A percentile compares a stretch with the other conserved stretches of the same genome.
Evolutionary conservation across 1,139 yeast species (phyloP).

Genomic region (Yamadazyma buinensis): DNA sequence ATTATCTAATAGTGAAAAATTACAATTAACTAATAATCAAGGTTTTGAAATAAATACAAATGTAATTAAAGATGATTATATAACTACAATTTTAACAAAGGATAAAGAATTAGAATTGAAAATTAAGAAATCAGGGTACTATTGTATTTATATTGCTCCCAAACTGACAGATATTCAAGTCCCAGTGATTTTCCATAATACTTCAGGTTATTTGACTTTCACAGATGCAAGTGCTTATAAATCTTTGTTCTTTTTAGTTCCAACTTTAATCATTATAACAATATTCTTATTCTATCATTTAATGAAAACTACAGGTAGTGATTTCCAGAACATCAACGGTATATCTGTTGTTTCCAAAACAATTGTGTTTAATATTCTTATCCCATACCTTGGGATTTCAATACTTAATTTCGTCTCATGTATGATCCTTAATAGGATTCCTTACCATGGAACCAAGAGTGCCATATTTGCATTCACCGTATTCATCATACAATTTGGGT

Average conservation of each 20-base stretch:
- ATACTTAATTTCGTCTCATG: conserved; percentile 12
- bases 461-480: background rate
- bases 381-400: conserved; percentile 19
- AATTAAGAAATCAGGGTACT: conserved; percentile 26
- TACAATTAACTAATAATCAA: conserved; percentile 9
- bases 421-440: conserved; percentile 18
- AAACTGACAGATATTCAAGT: conserved; percentile 7
- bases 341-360: conserved; percentile 33
- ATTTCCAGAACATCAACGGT: conserved; percentile 29
- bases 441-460: background rate
- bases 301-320: conserved; percentile 24
- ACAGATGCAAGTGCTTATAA: conserved; percentile 18
- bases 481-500: conserved; percentile 1
- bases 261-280: conserved; percentile 17
- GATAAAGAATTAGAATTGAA: conserved; percentile 8
- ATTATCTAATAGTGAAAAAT: conserved; percentile 6
- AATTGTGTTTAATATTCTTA: conserved; percentile 26
- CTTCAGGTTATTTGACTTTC: conserved; percentile 27
- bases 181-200: conserved; percentile 20
- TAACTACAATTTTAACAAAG: background rate
- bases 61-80: background rate
- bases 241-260: conserved; percentile 15
- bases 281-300: conserved; percentile 26
- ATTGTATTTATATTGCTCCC: conserved; percentile 33
- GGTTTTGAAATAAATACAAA: conserved; percentile 6